A percentile compares a stretch with the other conserved stretches of the same genome.
Evolutionary conservation across 1,284 basidiomycete species (phyloP).

Genomic region (Phylloboletellus chloephorus): DNA sequence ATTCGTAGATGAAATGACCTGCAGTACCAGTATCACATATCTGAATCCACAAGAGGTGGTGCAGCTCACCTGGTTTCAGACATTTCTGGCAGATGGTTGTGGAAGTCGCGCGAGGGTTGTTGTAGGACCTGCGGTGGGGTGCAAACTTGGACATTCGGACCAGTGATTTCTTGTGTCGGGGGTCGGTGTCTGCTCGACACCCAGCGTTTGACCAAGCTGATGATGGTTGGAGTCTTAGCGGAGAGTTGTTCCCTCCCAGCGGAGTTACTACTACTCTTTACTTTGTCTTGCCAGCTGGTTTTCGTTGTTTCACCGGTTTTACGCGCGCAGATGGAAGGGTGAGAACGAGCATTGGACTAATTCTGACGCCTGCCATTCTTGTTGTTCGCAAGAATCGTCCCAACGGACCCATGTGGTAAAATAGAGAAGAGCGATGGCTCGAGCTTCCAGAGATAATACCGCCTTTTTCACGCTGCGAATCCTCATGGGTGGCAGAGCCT

Average conservation of each 20-base stretch:
- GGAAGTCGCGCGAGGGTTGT: slow-evolving; percentile 54
- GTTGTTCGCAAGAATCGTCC: slow-evolving; percentile 17
- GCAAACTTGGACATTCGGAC: slow-evolving; percentile 69
- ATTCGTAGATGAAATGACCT: slow-evolving; percentile 80
- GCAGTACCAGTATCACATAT: slow-evolving; percentile 1
- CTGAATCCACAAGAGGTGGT: neutral
- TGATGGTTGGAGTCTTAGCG: too few species aligned
- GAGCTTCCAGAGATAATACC: neutral
- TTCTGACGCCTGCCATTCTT: slow-evolving; percentile 10
- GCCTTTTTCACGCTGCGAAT: too few species aligned
- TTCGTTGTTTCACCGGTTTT: neutral
- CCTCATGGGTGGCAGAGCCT: slow-evolving; percentile 65
- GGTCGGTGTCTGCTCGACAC: neutral
- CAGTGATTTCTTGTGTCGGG: neutral
- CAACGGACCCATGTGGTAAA: neutral
- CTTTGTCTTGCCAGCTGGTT: neutral
- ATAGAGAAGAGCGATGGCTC: slow-evolving; percentile 4
- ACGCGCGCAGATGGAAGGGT: too few species aligned
- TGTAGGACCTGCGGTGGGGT: slow-evolving; percentile 58
- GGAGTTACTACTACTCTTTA: slow-evolving; percentile 12
- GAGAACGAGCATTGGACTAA: neutral
- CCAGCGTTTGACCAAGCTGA: too few species aligned
- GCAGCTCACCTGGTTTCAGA: slow-evolving; percentile 50
- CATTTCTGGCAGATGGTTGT: slow-evolving; percentile 78
- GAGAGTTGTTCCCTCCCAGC: slow-evolving; percentile 4